These are phyloP conservation scores for Salvia rosmarinus DNA, from an alignment of 257 asterid genomes.

Conservation along the genomic window DNA sequence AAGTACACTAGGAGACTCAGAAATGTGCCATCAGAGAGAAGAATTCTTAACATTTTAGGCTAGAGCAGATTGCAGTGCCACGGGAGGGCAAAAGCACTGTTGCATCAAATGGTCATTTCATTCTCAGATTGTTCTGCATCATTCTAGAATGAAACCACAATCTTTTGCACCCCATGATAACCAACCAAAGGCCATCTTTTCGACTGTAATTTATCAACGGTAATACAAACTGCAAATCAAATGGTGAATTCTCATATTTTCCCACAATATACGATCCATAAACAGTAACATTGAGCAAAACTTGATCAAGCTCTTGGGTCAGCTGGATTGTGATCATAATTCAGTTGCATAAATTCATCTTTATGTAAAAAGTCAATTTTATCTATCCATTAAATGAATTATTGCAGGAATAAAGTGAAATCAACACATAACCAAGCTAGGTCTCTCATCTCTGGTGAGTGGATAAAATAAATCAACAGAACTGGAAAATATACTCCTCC, in stretches of 20 bases:
- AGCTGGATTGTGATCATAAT: neutral
- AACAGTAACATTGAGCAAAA: neutral
- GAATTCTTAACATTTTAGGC: neutral
- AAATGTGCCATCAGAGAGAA: neutral
- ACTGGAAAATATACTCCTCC: neutral
- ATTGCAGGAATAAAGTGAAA: slow-evolving; percentile 9
- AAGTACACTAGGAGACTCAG: neutral
- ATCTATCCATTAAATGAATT: neutral
- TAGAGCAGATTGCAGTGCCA: neutral
- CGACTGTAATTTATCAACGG: neutral
- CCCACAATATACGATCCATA: neutral
- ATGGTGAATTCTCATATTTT: neutral
- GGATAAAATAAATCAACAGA: neutral
- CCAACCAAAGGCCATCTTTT: neutral
- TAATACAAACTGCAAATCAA: slow-evolving; percentile 13
- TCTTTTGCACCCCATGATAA: neutral
- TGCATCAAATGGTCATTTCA: neutral
- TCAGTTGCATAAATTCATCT: neutral
- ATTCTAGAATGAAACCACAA: neutral
- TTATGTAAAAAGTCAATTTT: no score
- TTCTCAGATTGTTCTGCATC: neutral
- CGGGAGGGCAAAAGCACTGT: neutral
- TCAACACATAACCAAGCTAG: slow-evolving; percentile 5
- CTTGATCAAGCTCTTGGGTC: no score
- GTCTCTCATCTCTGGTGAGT: neutral